A percentile compares a stretch with the other conserved stretches of the same genome.
These are phyloP conservation scores for Suillus placidus DNA, from an alignment of 768 basidiomycete species.

Conservation along the genomic window DNA sequence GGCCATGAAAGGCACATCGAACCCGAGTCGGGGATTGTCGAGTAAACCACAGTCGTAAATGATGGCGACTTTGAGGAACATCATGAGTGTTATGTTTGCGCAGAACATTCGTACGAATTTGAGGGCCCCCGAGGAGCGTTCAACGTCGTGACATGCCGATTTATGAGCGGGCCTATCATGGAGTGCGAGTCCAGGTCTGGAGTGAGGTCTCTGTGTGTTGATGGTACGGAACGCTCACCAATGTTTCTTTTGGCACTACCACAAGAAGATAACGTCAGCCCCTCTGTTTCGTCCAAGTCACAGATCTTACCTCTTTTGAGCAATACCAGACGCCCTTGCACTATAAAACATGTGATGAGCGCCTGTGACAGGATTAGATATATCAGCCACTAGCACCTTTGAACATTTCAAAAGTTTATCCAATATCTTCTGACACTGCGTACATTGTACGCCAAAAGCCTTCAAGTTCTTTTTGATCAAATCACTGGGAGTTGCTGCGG, in stretches of 20 bases:
- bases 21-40: constrained; percentile 15
- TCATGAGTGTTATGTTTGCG: constrained; percentile 12
- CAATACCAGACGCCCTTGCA: constrained; percentile 27
- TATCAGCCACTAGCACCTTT: constrained; percentile 5
- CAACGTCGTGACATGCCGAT: constrained; percentile 11
- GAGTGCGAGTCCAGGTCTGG: background rate
- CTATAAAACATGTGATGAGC: constrained; percentile 1
- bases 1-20: constrained; percentile 20
- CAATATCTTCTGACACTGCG: constrained; percentile 16
- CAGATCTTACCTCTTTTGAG: constrained; percentile 15
- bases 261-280: background rate
- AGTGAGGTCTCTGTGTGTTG: background rate
- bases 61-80: constrained; percentile 16
- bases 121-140: constrained; percentile 19
- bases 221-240: constrained; percentile 11
- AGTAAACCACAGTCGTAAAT: constrained; percentile 18
- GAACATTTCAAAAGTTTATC: constrained; percentile 18
- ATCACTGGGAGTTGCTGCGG: constrained; percentile 13
- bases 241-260: constrained; percentile 21
- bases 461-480: constrained; percentile 16
- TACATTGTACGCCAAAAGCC: constrained; percentile 14
- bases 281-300: background rate
- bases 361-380: background rate
- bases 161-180: constrained; percentile 20
- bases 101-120: constrained; percentile 18